phyloP scores from a whole-genome alignment of 1,284 basidiomycete species.

The Ganoderma leucocontextum region DNA sequence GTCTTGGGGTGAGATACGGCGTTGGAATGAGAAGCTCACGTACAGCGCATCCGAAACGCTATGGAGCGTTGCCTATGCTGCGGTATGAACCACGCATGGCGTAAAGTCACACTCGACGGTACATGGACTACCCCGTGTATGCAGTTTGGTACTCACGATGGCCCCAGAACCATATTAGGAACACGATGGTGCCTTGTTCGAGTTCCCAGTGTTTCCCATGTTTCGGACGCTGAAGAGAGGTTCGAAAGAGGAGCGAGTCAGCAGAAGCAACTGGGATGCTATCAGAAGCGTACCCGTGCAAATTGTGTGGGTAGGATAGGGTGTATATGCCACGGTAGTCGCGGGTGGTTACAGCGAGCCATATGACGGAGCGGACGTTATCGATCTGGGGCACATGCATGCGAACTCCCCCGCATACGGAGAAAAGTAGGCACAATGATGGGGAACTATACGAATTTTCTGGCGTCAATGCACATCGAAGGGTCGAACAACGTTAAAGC shows the following conservation, averaged over 20 bases:
- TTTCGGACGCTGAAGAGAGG: not conserved
- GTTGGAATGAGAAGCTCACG: conserved; percentile 1
- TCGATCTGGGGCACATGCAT: not conserved
- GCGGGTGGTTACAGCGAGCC: not conserved
- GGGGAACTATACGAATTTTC: not conserved
- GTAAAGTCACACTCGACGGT: not conserved
- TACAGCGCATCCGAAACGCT: not conserved
- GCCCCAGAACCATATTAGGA: not conserved
- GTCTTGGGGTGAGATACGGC: conserved; percentile 1
- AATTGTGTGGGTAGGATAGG: conserved; percentile 9
- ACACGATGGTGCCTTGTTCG: conserved; percentile 7
- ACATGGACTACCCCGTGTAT: not conserved
- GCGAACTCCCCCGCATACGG: not conserved
- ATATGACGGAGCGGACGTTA: conserved; percentile 3
- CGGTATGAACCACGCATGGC: conserved; percentile 3
- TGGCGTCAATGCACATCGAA: not conserved
- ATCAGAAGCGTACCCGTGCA: conserved; percentile 22
- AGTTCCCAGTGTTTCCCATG: conserved; percentile 3
- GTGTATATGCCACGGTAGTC: conserved; percentile 7
- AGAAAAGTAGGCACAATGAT: conserved; percentile 2
- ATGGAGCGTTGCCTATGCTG: not conserved
- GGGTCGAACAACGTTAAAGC: not conserved
- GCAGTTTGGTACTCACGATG: conserved; percentile 1
- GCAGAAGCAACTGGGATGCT: not conserved
- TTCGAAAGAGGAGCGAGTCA: not conserved